phyloP scores from a whole-genome alignment of 83 land plant species.

The Diphasiastrum complanatum region DNA sequence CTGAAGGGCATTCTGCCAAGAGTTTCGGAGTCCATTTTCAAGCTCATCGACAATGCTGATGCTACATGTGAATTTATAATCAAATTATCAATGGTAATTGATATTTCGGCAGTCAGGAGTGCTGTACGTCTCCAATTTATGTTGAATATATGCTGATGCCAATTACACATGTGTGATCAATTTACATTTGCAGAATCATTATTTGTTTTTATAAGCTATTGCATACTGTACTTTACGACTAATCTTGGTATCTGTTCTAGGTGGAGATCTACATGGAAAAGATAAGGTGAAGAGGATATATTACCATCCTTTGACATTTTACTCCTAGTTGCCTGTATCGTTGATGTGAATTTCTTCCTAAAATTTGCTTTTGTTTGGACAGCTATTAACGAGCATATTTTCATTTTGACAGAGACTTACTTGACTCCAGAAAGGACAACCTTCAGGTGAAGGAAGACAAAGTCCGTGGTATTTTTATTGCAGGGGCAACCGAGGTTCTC shows the following conservation, averaged over 20 bases:
- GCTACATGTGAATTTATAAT: slow-evolving; percentile 39
- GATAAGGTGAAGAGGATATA: slow-evolving; percentile 47
- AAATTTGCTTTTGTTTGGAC: not conserved
- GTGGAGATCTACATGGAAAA: slow-evolving; percentile 90
- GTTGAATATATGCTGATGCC: not conserved
- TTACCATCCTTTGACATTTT: too few relatives aligned
- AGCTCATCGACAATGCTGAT: slow-evolving; percentile 34
- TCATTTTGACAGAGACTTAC: slow-evolving; percentile 53
- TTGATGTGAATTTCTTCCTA: too few relatives aligned
- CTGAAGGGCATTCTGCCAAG: slow-evolving; percentile 64
- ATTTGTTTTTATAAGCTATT: slow-evolving; percentile 1
- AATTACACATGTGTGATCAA: not conserved
- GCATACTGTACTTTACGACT: too few relatives aligned
- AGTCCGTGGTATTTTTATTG: slow-evolving; percentile 47
- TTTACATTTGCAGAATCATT: not conserved
- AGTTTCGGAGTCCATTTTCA: slow-evolving; percentile 52
- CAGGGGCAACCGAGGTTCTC: slow-evolving; percentile 77
- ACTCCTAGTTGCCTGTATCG: too few relatives aligned
- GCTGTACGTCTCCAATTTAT: not conserved
- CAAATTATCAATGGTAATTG: slow-evolving; percentile 71
- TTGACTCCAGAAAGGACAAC: slow-evolving; percentile 72
- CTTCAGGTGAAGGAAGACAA: slow-evolving; percentile 69
- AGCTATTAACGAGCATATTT: too few relatives aligned
- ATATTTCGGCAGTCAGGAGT: not conserved
- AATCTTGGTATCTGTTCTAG: too few relatives aligned